Evolutionary conservation across 1,284 basidiomycete genomes (phyloP).

Genomic region (Ustilago shanxiensis): DNA sequence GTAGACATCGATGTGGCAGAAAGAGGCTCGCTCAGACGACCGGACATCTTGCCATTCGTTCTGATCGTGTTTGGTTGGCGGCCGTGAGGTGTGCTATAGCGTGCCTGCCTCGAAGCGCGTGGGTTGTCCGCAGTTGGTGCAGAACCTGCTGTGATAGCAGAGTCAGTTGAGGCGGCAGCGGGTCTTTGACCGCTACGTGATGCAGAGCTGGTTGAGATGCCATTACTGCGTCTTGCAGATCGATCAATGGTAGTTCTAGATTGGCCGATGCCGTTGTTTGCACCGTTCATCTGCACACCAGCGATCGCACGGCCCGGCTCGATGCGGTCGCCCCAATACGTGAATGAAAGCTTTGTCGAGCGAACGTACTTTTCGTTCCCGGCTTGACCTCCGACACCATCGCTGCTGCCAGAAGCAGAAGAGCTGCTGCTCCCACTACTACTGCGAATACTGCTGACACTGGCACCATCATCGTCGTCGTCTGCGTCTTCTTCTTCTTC

Average conservation of each 20-base stretch:
- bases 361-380: constrained; percentile 55
- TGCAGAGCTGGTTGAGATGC: neutral
- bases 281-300: constrained; percentile 7
- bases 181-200: constrained; percentile 3
- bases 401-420: constrained; percentile 35
- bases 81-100: constrained; percentile 14
- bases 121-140: constrained; percentile 3
- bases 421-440: constrained; percentile 15
- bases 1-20: constrained; percentile 41
- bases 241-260: neutral
- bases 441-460: constrained; percentile 23
- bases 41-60: constrained; percentile 17
- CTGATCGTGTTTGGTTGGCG: neutral
- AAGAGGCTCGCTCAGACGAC: constrained; percentile 40
- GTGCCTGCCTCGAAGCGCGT: constrained; percentile 9
- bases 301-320: constrained; percentile 41
- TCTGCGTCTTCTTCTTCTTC: constrained; percentile 37
- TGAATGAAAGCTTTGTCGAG: constrained; percentile 60
- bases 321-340: constrained; percentile 59
- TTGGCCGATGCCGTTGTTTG: neutral
- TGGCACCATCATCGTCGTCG: constrained; percentile 34
- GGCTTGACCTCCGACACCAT: constrained; percentile 45
- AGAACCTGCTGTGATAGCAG: constrained; percentile 9
- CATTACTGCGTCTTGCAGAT: neutral
- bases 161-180: constrained; percentile 14